These are phyloP conservation scores for Lavandula angustifolia DNA, from an alignment of 257 asterid genomes.

Conservation along the genomic window DNA sequence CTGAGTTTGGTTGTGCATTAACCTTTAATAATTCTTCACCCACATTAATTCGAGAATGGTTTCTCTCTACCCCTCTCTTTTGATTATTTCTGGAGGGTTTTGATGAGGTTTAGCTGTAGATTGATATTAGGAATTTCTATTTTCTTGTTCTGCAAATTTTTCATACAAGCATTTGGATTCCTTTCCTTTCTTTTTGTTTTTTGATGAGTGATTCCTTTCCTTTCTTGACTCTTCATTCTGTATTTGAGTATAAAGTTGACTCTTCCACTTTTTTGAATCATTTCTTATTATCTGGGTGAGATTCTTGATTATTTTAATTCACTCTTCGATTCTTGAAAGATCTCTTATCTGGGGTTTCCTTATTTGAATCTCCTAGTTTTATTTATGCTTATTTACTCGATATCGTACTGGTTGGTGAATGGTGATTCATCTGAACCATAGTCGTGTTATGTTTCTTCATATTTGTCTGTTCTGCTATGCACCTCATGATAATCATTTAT, in stretches of 20 bases:
- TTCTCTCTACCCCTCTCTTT: conserved; percentile 3
- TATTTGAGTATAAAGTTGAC: conserved; percentile 37
- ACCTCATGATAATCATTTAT: too few relatives aligned
- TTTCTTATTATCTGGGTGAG: conserved; percentile 21
- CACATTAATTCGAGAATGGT: conserved; percentile 16
- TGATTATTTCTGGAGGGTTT: background rate
- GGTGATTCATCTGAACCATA: too few relatives aligned
- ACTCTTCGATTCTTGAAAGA: conserved; percentile 35
- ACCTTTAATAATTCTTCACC: background rate
- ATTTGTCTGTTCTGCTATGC: too few relatives aligned
- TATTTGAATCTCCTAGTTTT: background rate
- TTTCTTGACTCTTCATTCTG: conserved; percentile 35
- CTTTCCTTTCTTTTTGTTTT: conserved; percentile 15
- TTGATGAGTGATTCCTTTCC: conserved; percentile 24
- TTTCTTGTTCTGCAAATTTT: background rate
- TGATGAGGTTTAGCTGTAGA: conserved; percentile 6
- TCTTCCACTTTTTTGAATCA: conserved; percentile 27
- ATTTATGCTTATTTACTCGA: background rate
- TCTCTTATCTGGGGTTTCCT: conserved; percentile 25
- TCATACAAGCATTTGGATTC: conserved; percentile 27
- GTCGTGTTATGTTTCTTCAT: too few relatives aligned
- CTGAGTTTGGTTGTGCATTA: conserved; percentile 22
- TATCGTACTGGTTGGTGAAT: too few relatives aligned
- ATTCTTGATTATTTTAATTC: conserved; percentile 19
- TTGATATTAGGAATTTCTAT: conserved; percentile 15